Conservation (phyloP, 2,329 filamentous ascomycete genomes). For the Talaromyces sp. region DNA sequence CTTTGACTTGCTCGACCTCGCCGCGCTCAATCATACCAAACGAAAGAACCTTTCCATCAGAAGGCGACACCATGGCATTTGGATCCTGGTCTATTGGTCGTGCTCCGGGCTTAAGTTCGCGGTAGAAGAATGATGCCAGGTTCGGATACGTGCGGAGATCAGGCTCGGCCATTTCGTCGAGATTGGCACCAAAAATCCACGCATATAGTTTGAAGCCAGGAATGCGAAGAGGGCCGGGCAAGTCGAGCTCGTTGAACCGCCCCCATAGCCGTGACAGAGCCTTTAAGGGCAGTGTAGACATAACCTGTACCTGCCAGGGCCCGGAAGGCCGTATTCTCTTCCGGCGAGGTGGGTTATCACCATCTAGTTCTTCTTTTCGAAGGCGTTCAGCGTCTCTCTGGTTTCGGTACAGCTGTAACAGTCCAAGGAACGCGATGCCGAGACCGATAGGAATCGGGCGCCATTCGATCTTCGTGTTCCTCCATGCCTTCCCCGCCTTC, state of each 20-base stretch:
- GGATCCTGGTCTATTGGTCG: conserved; percentile 79
- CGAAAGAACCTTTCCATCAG: conserved; percentile 86
- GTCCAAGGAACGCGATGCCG: conserved; percentile 77
- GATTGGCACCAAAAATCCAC: conserved; percentile 83
- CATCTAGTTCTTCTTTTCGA: conserved; percentile 43
- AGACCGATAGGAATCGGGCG: conserved; percentile 84
- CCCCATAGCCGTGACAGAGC: conserved; percentile 87
- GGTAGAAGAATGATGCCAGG: conserved; percentile 94
- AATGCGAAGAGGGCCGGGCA: conserved; percentile 81
- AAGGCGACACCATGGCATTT: conserved; percentile 77
- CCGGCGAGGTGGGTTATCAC: conserved; percentile 44
- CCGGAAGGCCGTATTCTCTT: conserved; percentile 72
- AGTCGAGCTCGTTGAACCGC: conserved; percentile 80
- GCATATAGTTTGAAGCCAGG: conserved; percentile 91
- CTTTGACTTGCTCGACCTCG: conserved; percentile 97
- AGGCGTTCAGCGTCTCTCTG: conserved; percentile 42
- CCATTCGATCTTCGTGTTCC: conserved; percentile 72
- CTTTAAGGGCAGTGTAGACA: conserved; percentile 89
- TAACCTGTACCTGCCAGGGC: conserved; percentile 89
- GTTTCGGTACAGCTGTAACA: conserved; percentile 79
- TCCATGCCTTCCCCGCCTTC: conserved; percentile 54
- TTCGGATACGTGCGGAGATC: conserved; percentile 90
- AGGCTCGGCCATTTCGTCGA: conserved; percentile 80
- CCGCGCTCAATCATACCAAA: conserved; percentile 89
- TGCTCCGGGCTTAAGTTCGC: conserved; percentile 81